Evolutionary conservation across 129 eudicot species (phyloP), one percentile per base, ranked within the genome.

Genomic region (Cynara cardunculus): DNA sequence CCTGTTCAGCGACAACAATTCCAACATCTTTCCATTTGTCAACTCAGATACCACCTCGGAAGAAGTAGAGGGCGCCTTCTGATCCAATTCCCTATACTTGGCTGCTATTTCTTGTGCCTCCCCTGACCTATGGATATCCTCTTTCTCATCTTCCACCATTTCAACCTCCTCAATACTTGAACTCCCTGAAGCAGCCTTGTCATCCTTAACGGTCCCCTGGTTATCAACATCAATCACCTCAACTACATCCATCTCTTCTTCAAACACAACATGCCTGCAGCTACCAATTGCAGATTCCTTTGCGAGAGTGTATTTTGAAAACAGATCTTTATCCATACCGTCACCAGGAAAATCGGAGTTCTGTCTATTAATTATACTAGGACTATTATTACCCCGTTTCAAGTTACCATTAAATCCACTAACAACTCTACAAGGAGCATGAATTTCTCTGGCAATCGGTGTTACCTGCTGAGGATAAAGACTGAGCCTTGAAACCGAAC

Each of bases 351-450:
- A 18, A 35, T 25, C 68, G 32, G 62, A 8, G 31, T 68, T 81
- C 31, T 49, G n/a, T 30, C 32, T 14, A 27, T 46, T 5, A n/a
- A 66, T 66, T 44, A 69, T 76, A 25, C 71, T 35, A 34, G 2
- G 14, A 44, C 71, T 44, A 35, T 41, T 39, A 61, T 49, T 5
- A 9, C 9, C 26, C 27, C 74, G 81, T 49, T 16, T 80, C 34
- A 44, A 30, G 39, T 21, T 78, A 21, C 69, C 65, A 14, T 30
- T 13, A 69, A 59, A 80, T 74, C 86, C 85, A 41, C 74, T 85
- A 6, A 31, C 12, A 61, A 67, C n/a, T 62, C 88, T 79, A 56
- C 83, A 80, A 53, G 93, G 97, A 74, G 95, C 97, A 71, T 90
- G 93, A 75, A 90, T 73, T 75, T 77, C 85, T 67, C 97, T 85